These are phyloP conservation scores for Cryptosporidium bovis DNA, from an alignment of 169 alveolate genomes.

Conservation along the genomic window DNA sequence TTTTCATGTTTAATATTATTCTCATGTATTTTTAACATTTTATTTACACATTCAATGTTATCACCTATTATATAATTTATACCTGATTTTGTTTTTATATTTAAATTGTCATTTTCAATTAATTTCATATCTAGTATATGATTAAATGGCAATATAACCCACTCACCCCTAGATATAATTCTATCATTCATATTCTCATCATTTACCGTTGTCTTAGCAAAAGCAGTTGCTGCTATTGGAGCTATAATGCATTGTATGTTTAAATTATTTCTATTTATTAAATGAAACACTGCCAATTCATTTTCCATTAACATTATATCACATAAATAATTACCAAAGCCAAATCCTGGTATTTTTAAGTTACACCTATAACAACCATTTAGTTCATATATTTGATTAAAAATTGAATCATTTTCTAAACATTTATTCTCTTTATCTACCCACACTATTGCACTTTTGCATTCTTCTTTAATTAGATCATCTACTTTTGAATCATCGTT, in stretches of 20 bases:
- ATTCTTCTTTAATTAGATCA: no score
- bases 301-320: constrained; percentile 60
- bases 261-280: constrained; percentile 19
- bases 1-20: not conserved
- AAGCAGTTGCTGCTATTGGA: constrained; percentile 71
- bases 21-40: not conserved
- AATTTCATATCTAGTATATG: not conserved
- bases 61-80: constrained; percentile 16
- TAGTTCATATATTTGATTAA: constrained; percentile 38
- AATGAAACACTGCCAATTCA: constrained; percentile 37
- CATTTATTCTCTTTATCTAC: no score
- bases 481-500: no score
- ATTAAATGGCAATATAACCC: constrained; percentile 62
- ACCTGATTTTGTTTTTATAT: constrained; percentile 42
- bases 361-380: constrained; percentile 55
- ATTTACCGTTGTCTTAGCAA: constrained; percentile 19
- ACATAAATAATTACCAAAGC: constrained; percentile 34
- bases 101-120: not conserved
- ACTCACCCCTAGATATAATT: constrained; percentile 45
- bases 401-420: constrained; percentile 11
- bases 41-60: constrained; percentile 40
- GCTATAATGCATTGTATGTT: constrained; percentile 44
- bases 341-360: constrained; percentile 14
- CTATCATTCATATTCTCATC: not conserved
- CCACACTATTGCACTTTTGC: no score